Conservation (phyloP, 1,284 basidiomycete genomes). For the Somion occarium region DNA sequence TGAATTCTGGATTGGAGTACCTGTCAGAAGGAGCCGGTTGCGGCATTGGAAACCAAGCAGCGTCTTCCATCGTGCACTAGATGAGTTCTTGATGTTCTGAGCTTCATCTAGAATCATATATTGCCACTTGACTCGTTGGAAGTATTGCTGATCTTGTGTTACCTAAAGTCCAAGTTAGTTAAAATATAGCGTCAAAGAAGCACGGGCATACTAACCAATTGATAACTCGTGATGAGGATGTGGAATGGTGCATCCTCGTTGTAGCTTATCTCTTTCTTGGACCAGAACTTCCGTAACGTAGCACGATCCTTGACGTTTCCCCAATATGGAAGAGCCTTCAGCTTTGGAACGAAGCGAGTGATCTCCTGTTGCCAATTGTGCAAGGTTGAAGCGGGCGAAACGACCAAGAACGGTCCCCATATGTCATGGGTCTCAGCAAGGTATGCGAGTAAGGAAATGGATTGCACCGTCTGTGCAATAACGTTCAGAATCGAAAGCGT, state of each 20-base stretch:
- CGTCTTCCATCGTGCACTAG: conserved; percentile 98
- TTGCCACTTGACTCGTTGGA: conserved; percentile 98
- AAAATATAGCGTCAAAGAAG: neutral
- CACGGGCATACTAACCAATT: conserved; percentile 58
- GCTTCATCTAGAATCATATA: conserved; percentile 99
- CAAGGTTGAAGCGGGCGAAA: conserved; percentile 95
- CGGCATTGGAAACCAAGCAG: conserved; percentile 94
- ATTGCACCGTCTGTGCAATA: conserved; percentile 85
- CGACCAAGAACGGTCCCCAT: conserved; percentile 99
- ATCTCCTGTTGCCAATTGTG: conserved; percentile 99
- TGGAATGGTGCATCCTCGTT: conserved; percentile 96
- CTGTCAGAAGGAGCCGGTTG: conserved; percentile 92
- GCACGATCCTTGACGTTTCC: conserved; percentile 96
- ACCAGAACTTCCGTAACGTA: conserved; percentile 96
- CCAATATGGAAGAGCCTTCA: conserved; percentile 98
- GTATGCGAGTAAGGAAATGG: conserved; percentile 94
- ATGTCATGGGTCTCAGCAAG: conserved; percentile 97
- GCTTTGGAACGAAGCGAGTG: conserved; percentile 88
- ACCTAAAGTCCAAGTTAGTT: conserved; percentile 50
- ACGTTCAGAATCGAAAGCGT: neutral
- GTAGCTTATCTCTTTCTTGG: conserved; percentile 95
- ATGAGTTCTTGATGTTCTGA: conserved; percentile 99
- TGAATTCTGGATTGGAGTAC: conserved; percentile 98
- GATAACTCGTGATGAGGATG: conserved; percentile 96
- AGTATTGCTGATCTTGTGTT: conserved; percentile 98